These are phyloP conservation scores for Candida neerlandica DNA, from an alignment of 1,139 yeast genomes.

Conservation along the genomic window DNA sequence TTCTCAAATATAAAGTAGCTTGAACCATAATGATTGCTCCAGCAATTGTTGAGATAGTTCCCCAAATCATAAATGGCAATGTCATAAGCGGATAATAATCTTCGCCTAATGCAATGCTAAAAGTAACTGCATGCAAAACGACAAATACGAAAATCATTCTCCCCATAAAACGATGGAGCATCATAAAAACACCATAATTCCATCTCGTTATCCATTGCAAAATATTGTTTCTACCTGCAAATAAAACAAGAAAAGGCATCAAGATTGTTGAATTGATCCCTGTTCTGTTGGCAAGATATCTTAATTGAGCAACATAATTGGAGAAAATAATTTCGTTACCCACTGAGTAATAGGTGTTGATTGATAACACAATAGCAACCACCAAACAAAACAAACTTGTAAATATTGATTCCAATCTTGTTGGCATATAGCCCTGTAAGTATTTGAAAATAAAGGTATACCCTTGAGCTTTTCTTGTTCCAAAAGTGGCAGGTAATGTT, in stretches of 20 bases:
- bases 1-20: conserved; percentile 56
- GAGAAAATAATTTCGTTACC: conserved; percentile 23
- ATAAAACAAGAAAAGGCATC: conserved; percentile 46
- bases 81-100: conserved; percentile 11
- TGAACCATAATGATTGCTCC: conserved; percentile 42
- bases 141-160: conserved; percentile 40
- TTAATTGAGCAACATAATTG: conserved; percentile 19
- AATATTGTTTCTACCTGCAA: conserved; percentile 60
- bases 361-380: conserved; percentile 40
- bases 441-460: conserved; percentile 18
- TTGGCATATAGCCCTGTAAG: conserved; percentile 27
- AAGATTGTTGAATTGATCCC: conserved; percentile 54
- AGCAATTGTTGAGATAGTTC: conserved; percentile 47
- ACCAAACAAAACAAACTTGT: conserved; percentile 43
- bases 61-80: conserved; percentile 51
- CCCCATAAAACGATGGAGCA: conserved; percentile 56
- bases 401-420: conserved; percentile 26
- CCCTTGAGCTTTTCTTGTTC: conserved; percentile 28
- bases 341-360: conserved; percentile 21
- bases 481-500: conserved; percentile 31
- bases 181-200: conserved; percentile 52
- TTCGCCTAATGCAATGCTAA: conserved; percentile 21
- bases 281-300: conserved; percentile 51
- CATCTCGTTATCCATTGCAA: conserved; percentile 53
- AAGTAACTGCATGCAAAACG: conserved; percentile 38